Base-by-base conservation (phyloP, 2,329 filamentous ascomycete species). In the Scopulariopsis brevicaulis region DNA sequence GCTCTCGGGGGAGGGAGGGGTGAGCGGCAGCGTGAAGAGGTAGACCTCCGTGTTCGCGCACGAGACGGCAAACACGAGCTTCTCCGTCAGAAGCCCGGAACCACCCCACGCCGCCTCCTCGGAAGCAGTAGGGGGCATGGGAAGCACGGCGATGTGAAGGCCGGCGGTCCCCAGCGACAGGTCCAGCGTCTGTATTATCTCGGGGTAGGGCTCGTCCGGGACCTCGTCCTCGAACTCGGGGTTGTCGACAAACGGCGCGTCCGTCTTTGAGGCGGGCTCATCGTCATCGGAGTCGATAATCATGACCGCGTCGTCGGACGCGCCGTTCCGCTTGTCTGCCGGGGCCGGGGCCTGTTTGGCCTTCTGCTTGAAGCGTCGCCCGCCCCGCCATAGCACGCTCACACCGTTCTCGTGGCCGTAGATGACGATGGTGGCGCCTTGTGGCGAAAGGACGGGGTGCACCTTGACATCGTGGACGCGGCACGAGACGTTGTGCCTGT, bases 241-340 rank as follows among this genome's bases (percentile, higher is more conserved):
- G 58, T 77, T 77, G 64, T 85, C 80, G 58, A 78, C 74, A 59
- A 71, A 74, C 24, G 59, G 58, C 12, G 48, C 40, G 50, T 63
- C 54, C 1, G 62, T 24, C 24, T 67, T 56, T 12, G 66, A 62
- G 55, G 74, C 70, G 20, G 46, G 46, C 32, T 76, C 75, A 34
- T 85, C 82, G 8, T 84, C 81, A 63, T 86, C 83, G 1, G 81
- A 85, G 64, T 86, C 83, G 57, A 86, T 77, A 18, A 84, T 74
- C 77, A 86, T 84, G 32, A 85, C 74, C 4, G 76, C 72, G 64
- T 83, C 80, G 20, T 77, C 75, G 3, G 67, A 65, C 0, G 70
- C 63, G 14, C 82, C 82, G 62, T 84, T 85, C 53, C 74, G 73
- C 62, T 80, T 81, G 59, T 72, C 70, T 59, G 70, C 70, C 10